Percentiles rank a stretch among this genome's conserved stretches.
phyloP scores from a whole-genome alignment of 441 rosid species.

The Gossypium aridum region DNA sequence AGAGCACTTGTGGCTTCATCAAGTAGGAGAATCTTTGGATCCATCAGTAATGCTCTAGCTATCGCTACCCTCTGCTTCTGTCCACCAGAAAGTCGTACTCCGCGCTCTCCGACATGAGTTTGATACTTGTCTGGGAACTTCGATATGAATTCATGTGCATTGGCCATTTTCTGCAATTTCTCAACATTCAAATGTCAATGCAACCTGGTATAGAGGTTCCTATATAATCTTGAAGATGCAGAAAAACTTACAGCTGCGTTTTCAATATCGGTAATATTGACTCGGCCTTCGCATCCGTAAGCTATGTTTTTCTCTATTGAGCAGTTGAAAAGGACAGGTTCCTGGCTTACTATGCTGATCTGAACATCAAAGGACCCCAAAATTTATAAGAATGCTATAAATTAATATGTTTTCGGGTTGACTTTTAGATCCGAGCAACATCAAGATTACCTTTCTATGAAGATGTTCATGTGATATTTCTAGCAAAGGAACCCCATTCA shows the following conservation, averaged over 20 bases:
- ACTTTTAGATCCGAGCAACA: neutral
- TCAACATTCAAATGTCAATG: constrained; percentile 1
- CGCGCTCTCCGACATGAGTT: constrained; percentile 81
- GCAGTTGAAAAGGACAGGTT: constrained; percentile 91
- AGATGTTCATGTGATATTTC: constrained; percentile 85
- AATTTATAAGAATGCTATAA: neutral
- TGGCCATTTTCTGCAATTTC: constrained; percentile 80
- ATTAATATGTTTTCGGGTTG: neutral
- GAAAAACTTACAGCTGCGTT: constrained; percentile 53
- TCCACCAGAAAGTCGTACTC: constrained; percentile 85
- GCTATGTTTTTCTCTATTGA: constrained; percentile 86
- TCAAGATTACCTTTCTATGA: constrained; percentile 55
- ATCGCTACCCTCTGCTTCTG: constrained; percentile 92
- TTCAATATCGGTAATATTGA: constrained; percentile 43
- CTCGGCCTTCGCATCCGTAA: constrained; percentile 71
- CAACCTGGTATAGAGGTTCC: neutral
- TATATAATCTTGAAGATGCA: neutral
- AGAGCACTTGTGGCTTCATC: constrained; percentile 98
- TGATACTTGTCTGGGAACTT: constrained; percentile 74
- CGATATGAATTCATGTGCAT: constrained; percentile 79
- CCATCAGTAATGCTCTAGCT: constrained; percentile 83
- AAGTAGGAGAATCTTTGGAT: constrained; percentile 72
- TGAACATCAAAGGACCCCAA: constrained; percentile 17
- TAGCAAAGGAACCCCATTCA: constrained; percentile 74
- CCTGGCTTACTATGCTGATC: constrained; percentile 97